Evolutionary conservation across 2,329 filamentous ascomycete species (phyloP).

Genomic region (Cercospora sojina): DNA sequence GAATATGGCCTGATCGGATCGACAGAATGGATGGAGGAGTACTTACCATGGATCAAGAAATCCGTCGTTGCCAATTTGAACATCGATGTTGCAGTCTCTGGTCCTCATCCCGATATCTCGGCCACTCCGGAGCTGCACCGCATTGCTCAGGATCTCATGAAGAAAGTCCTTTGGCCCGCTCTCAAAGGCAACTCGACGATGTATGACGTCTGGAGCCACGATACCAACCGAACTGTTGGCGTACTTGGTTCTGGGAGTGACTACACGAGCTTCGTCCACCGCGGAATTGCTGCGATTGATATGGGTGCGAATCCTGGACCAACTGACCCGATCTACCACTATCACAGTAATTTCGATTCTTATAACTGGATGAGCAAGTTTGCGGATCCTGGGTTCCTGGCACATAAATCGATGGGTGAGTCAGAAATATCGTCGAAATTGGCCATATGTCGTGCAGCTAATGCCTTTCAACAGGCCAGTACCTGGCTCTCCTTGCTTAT

Average conservation of each 20-base stretch:
- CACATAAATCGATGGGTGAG: slow-evolving; percentile 47
- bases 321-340: slow-evolving; percentile 46
- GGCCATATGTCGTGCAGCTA: neutral
- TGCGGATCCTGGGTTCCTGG: slow-evolving; percentile 52
- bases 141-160: slow-evolving; percentile 64
- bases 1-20: slow-evolving; percentile 44
- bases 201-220: slow-evolving; percentile 47
- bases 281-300: slow-evolving; percentile 42
- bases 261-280: slow-evolving; percentile 50
- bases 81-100: slow-evolving; percentile 51
- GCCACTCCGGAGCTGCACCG: slow-evolving; percentile 73
- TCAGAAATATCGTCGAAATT: neutral
- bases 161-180: slow-evolving; percentile 52
- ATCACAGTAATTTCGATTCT: slow-evolving; percentile 50
- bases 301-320: slow-evolving; percentile 41
- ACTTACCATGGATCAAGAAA: slow-evolving; percentile 47
- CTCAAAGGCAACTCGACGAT: slow-evolving; percentile 41
- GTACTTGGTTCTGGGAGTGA: slow-evolving; percentile 50
- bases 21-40: slow-evolving; percentile 53
- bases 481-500: slow-evolving; percentile 9
- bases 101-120: slow-evolving; percentile 59
- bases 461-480: slow-evolving; percentile 30
- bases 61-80: slow-evolving; percentile 53
- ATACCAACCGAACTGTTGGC: slow-evolving; percentile 40
- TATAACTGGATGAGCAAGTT: slow-evolving; percentile 55